Percentiles rank a stretch among this genome's conserved stretches.
Evolutionary conservation across 768 basidiomycete genomes (phyloP).

Genomic region (Tylopilus sp.): DNA sequence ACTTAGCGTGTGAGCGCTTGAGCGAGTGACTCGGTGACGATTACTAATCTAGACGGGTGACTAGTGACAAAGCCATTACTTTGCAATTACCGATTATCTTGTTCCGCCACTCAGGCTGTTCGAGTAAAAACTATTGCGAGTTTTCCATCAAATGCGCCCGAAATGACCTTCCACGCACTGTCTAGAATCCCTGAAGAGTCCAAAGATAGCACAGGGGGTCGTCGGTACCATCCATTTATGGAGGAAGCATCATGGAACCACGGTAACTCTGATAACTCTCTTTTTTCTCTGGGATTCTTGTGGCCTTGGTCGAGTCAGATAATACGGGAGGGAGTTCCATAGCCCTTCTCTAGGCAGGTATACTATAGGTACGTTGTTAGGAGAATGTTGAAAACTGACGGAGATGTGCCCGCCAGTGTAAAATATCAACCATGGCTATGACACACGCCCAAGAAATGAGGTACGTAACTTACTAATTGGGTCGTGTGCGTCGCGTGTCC

Average conservation of each 20-base stretch:
- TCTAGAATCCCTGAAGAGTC: not conserved
- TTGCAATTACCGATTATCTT: not conserved
- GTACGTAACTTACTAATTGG: constrained; percentile 22
- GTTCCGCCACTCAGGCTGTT: not conserved
- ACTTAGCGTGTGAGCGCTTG: not conserved
- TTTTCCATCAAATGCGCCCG: not conserved
- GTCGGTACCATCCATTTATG: not conserved
- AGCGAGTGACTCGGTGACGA: constrained; percentile 6
- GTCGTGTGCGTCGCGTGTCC: constrained; percentile 22
- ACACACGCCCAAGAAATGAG: constrained; percentile 7
- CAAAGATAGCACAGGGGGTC: constrained; percentile 6
- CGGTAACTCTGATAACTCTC: not conserved
- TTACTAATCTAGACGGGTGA: constrained; percentile 12
- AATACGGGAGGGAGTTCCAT: not conserved
- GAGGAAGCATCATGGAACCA: not conserved
- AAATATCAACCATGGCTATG: constrained; percentile 4
- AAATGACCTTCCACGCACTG: not conserved
- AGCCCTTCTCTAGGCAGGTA: not conserved
- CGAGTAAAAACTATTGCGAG: not conserved
- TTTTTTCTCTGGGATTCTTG: not conserved
- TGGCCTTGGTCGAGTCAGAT: not conserved
- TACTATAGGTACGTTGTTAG: not conserved
- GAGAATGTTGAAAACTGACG: not conserved
- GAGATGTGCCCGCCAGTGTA: not conserved
- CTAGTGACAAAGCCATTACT: no score